A percentile compares a stretch with the other conserved stretches of the same genome.
Evolutionary conservation across 768 basidiomycete genomes (phyloP).

Genomic region (Exidia glandulosa): DNA sequence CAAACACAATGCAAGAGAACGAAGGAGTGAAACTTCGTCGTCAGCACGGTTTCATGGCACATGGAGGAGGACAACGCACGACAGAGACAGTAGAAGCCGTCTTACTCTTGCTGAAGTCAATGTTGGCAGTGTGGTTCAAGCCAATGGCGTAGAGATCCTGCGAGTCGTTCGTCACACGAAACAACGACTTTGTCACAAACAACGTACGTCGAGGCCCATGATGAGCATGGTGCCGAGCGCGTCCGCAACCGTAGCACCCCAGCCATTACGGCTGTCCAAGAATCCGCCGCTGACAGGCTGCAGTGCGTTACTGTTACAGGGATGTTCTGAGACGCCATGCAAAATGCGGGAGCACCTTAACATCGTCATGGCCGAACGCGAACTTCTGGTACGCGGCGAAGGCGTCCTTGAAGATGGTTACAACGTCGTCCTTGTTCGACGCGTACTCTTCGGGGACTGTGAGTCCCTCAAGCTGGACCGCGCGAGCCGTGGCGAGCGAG

Average conservation of each 20-base stretch:
- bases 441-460: slow-evolving; percentile 30
- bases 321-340: not conserved
- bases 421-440: slow-evolving; percentile 29
- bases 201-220: slow-evolving; percentile 43
- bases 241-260: slow-evolving; percentile 58
- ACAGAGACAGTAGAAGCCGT: slow-evolving; percentile 30
- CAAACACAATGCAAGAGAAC: no score
- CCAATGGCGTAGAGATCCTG: slow-evolving; percentile 46
- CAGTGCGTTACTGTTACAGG: not conserved
- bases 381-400: slow-evolving; percentile 43
- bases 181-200: not conserved
- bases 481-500: slow-evolving; percentile 18
- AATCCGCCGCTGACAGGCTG: slow-evolving; percentile 17
- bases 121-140: slow-evolving; percentile 36
- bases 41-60: not conserved
- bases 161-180: not conserved
- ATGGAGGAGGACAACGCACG: no score
- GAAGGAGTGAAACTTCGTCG: not conserved
- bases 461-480: slow-evolving; percentile 36
- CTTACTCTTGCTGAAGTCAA: slow-evolving; percentile 45
- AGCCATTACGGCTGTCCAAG: slow-evolving; percentile 25
- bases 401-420: slow-evolving; percentile 37
- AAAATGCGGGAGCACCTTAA: slow-evolving; percentile 21
- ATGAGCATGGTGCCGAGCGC: slow-evolving; percentile 55
- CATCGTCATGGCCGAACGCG: slow-evolving; percentile 16